Evolutionary conservation across 2,329 filamentous ascomycete species (phyloP), one percentile per base, ranked within the genome.

Genomic region (Botrytis aclada): DNA sequence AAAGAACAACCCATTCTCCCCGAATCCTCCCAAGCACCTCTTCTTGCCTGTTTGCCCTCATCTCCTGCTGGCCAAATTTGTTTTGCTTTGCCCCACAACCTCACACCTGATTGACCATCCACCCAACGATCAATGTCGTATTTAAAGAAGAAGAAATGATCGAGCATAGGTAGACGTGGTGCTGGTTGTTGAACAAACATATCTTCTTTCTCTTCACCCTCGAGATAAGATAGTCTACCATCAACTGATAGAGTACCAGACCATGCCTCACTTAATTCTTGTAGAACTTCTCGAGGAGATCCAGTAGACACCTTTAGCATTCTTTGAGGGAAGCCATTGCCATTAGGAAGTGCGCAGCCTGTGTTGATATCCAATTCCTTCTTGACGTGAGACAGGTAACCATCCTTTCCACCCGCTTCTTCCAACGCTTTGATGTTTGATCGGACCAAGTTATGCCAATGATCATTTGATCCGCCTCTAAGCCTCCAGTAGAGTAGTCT

Each of bases 121-220:
- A 72, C 47, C 70, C 70, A 72, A 18, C 70, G 70, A 37, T 72
- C 70, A 8, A 72, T 72, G 20, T 72, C 70, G 16, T 72, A 67
- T 67, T 67, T 72, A 39, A 72, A 67, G 18, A 72, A 72, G 37
- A 67, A 67, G 51, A 72, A 72, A 45, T 72, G 39, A 4, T 67
- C 64, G n/a, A 72, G 62, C 54, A 56, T 71, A 16, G 70, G 70
- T 32, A 71, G 37, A 25, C 70, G 62, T 12, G 47, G 62, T 58
- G 39, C 51, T 18, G 62, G 62, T 25, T 67, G 62, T 56, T 72
- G 70, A 25, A 72, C 62, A 37, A 72, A 72, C 70, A 72, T 71
- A 18, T 39, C n/a, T 32, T 71, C 70, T 10, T 43, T 45, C n/a
- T 71, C 70, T 37, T 66, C 22, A 6, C 70, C 70, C 4, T 71